phyloP scores from a whole-genome alignment of 257 asterid species.

The Hygrophila difformis region DNA sequence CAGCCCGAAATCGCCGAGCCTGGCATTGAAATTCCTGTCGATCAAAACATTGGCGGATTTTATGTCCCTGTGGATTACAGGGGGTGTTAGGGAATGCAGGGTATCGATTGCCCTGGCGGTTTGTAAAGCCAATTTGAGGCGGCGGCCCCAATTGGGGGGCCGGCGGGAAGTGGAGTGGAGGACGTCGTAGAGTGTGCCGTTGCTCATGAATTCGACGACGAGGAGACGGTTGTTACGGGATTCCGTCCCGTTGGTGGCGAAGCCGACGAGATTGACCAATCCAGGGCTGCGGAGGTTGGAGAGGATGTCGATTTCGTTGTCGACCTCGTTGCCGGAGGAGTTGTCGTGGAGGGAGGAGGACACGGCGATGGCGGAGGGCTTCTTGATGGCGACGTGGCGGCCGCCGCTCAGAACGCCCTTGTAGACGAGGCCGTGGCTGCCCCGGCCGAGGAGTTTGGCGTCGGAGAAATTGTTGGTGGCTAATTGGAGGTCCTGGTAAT shows the following conservation, averaged over 20 bases:
- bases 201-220: constrained; percentile 85
- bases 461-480: constrained; percentile 77
- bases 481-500: constrained; percentile 52
- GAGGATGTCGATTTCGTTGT: constrained; percentile 66
- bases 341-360: constrained; percentile 22
- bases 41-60: constrained; percentile 83
- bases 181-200: constrained; percentile 75
- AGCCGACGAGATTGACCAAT: constrained; percentile 72
- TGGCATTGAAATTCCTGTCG: constrained; percentile 64
- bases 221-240: constrained; percentile 39
- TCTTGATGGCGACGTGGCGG: constrained; percentile 67
- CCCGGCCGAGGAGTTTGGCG: constrained; percentile 60
- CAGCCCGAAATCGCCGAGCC: constrained; percentile 83
- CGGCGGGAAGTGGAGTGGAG: constrained; percentile 46
- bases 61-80: constrained; percentile 77
- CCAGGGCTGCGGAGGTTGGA: constrained; percentile 61
- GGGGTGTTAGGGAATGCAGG: constrained; percentile 53
- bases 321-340: constrained; percentile 57
- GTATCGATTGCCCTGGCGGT: constrained; percentile 73
- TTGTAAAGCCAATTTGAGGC: constrained; percentile 71
- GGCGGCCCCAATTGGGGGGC: constrained; percentile 68
- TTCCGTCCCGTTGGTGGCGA: constrained; percentile 28
- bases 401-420: constrained; percentile 67
- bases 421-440: constrained; percentile 85
- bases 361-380: constrained; percentile 33